Conservation (phyloP, 164 flowering plant species). For the Brasenia schreberi region DNA sequence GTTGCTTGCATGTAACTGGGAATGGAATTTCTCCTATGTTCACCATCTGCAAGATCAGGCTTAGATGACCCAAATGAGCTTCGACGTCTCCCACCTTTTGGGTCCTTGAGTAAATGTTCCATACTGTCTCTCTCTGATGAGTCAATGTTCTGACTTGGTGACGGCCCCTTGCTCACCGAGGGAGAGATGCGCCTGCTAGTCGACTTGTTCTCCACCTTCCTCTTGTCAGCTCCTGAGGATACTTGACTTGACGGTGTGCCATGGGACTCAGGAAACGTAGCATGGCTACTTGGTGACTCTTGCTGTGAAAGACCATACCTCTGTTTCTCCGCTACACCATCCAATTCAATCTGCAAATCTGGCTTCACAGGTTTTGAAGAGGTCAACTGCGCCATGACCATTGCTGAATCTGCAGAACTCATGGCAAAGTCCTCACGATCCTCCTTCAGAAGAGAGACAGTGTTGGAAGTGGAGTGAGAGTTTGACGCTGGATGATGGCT, state of each 20-base stretch:
- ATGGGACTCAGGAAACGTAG: slow-evolving; percentile 51
- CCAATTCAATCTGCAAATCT: neutral
- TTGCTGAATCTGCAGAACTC: neutral
- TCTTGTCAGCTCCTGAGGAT: slow-evolving; percentile 38
- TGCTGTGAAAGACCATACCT: slow-evolving; percentile 24
- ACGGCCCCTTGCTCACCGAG: slow-evolving; percentile 35
- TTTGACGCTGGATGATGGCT: neutral
- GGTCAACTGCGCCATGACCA: neutral
- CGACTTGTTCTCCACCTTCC: slow-evolving; percentile 28
- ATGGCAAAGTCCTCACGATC: neutral
- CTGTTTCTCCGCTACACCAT: neutral
- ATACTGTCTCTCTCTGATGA: slow-evolving; percentile 33
- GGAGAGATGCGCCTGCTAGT: slow-evolving; percentile 24
- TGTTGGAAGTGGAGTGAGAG: neutral
- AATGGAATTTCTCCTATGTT: slow-evolving; percentile 26
- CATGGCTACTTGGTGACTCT: slow-evolving; percentile 60
- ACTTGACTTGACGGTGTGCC: slow-evolving; percentile 78
- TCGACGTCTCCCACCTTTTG: slow-evolving; percentile 49
- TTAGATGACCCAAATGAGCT: slow-evolving; percentile 55
- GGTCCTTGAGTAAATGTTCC: slow-evolving; percentile 45
- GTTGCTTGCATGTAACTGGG: slow-evolving; percentile 98
- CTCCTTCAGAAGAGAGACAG: neutral
- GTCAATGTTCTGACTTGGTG: slow-evolving; percentile 28
- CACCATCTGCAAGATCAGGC: slow-evolving; percentile 45
- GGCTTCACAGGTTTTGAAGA: neutral